A percentile compares a stretch with the other conserved stretches of the same genome.
These are phyloP conservation scores for Penicillium sp. DNA, from an alignment of 2,329 filamentous ascomycete species.

Conservation along the genomic window DNA sequence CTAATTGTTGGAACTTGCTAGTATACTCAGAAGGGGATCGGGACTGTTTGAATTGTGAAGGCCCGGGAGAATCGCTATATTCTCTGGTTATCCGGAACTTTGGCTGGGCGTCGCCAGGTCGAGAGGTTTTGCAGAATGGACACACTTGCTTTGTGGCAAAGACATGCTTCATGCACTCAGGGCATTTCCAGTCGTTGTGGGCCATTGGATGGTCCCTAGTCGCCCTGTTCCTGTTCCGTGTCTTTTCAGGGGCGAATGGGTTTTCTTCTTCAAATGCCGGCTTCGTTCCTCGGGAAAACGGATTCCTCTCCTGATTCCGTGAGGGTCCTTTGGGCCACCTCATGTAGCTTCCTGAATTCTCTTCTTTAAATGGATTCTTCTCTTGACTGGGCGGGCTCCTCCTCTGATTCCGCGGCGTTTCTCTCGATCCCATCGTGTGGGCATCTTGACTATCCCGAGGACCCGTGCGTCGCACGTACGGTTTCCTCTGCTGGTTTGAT, in stretches of 20 bases:
- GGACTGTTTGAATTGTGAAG: neutral
- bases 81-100: neutral
- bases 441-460: neutral
- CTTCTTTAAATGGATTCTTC: neutral
- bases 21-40: slow-evolving; percentile 5
- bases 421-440: neutral
- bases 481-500: slow-evolving; percentile 1
- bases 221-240: neutral
- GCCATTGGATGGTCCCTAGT: neutral
- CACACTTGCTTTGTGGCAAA: slow-evolving; percentile 10
- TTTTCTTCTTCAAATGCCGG: neutral
- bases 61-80: neutral
- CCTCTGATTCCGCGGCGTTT: neutral
- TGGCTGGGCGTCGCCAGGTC: neutral
- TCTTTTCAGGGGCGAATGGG: neutral
- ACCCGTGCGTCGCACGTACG: neutral
- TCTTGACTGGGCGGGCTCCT: neutral
- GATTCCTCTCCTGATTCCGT: neutral
- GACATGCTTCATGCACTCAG: slow-evolving; percentile 9
- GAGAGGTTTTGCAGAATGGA: slow-evolving; percentile 17
- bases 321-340: neutral
- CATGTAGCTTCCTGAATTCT: neutral
- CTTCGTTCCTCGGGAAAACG: neutral
- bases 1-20: slow-evolving; percentile 22
- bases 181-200: slow-evolving; percentile 15